These are phyloP conservation scores for Panaeolus cyanescens DNA, from an alignment of 768 basidiomycete genomes.

Conservation along the genomic window DNA sequence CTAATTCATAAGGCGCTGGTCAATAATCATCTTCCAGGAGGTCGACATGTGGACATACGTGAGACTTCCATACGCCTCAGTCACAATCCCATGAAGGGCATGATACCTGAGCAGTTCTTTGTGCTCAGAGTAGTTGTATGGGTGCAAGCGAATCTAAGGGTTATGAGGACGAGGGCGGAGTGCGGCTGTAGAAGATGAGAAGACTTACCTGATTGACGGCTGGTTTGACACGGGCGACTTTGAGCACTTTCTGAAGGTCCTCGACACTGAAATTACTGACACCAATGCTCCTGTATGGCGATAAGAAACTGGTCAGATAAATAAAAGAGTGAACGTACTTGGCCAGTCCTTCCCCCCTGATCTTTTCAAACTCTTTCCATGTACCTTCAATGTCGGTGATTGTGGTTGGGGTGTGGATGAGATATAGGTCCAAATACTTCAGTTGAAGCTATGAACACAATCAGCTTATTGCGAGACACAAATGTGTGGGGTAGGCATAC, in stretches of 20 bases:
- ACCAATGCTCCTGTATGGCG: conserved; percentile 59
- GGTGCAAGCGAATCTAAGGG: conserved; percentile 65
- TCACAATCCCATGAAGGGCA: conserved; percentile 57
- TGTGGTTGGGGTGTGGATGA: conserved; percentile 57
- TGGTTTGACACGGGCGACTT: conserved; percentile 55
- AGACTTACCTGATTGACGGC: conserved; percentile 69
- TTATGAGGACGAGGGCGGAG: not conserved
- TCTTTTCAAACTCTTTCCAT: conserved; percentile 61
- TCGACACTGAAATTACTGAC: conserved; percentile 67
- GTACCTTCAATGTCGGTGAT: conserved; percentile 32
- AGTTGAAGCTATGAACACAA: conserved; percentile 52
- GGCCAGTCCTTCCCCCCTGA: conserved; percentile 45
- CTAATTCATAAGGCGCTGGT: conserved; percentile 30
- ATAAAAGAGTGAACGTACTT: conserved; percentile 29
- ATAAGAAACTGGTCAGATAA: not conserved
- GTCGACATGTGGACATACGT: conserved; percentile 39
- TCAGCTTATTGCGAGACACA: not conserved
- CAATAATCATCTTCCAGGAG: conserved; percentile 1
- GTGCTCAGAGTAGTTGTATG: conserved; percentile 63
- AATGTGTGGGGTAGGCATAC: conserved; percentile 28
- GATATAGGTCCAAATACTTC: conserved; percentile 66
- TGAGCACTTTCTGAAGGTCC: conserved; percentile 52
- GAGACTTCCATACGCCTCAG: conserved; percentile 73
- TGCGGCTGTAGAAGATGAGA: conserved; percentile 14
- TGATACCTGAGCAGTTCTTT: conserved; percentile 59